Evolutionary conservation across 2,329 filamentous ascomycete genomes (phyloP).

Genomic region (Xylariaceae sp.): DNA sequence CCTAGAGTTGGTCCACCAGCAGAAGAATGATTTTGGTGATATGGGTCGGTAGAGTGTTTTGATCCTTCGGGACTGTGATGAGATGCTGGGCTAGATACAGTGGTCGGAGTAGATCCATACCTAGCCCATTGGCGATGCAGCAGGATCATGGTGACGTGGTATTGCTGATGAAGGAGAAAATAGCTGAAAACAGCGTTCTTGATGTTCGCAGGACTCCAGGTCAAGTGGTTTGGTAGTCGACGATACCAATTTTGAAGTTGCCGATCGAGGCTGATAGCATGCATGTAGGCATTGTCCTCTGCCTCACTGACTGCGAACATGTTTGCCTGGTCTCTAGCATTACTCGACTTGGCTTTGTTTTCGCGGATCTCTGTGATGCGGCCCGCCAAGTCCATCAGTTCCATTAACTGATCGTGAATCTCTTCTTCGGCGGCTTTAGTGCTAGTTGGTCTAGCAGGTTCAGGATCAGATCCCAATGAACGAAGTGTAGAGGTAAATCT

Average conservation of each 20-base stretch:
- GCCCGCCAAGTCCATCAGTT: slow-evolving; percentile 14
- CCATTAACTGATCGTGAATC: slow-evolving; percentile 12
- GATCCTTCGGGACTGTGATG: not conserved
- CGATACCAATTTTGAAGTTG: slow-evolving; percentile 16
- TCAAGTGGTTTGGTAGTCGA: slow-evolving; percentile 12
- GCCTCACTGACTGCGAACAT: not conserved
- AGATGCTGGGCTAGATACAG: not conserved
- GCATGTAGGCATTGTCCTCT: not conserved
- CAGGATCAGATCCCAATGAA: not conserved
- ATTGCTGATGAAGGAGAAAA: slow-evolving; percentile 18
- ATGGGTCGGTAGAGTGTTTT: not conserved
- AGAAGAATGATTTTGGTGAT: not conserved
- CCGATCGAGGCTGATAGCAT: slow-evolving; percentile 5
- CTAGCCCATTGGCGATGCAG: slow-evolving; percentile 9
- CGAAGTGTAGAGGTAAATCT: not conserved
- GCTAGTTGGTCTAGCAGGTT: not conserved
- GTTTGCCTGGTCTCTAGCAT: not conserved
- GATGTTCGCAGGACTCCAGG: slow-evolving; percentile 11
- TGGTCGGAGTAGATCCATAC: not conserved
- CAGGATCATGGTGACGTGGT: slow-evolving; percentile 10
- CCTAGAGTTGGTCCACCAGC: not conserved
- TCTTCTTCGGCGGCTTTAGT: slow-evolving; percentile 8
- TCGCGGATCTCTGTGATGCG: slow-evolving; percentile 5
- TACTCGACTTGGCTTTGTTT: not conserved
- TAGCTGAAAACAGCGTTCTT: slow-evolving; percentile 13